These are phyloP conservation scores for Lasiodiplodia sp. DNA, from an alignment of 2,329 filamentous ascomycete species.

Conservation along the genomic window DNA sequence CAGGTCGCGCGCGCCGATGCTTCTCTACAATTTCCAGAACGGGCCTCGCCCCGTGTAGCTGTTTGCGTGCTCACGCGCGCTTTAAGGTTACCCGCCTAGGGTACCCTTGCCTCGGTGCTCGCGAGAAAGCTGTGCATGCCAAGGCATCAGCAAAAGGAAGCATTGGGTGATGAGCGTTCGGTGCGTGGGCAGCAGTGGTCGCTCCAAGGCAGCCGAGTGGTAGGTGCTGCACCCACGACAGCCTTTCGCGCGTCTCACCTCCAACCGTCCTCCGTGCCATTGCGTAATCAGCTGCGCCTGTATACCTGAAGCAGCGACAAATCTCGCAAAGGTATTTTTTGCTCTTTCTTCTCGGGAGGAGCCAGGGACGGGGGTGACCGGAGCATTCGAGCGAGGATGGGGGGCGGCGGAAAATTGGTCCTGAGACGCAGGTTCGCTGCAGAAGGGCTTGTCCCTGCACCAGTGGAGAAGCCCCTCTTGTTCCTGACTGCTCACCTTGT, in stretches of 20 bases:
- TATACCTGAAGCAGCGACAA: constrained; percentile 21
- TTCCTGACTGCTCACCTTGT: background rate
- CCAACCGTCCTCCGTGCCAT: constrained; percentile 12
- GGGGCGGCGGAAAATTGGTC: constrained; percentile 1
- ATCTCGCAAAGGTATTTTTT: constrained; percentile 4
- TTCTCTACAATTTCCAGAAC: constrained; percentile 4
- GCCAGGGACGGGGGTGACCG: background rate
- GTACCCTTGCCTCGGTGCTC: constrained; percentile 7
- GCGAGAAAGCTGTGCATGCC: background rate
- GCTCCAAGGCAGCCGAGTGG: background rate
- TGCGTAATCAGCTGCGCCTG: constrained; percentile 17
- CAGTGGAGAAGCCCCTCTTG: background rate
- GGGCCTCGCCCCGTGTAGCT: background rate
- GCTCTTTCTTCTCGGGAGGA: background rate
- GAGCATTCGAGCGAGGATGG: background rate
- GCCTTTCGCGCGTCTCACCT: constrained; percentile 13
- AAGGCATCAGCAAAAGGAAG: constrained; percentile 1
- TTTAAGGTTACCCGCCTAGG: background rate
- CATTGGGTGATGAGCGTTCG: background rate
- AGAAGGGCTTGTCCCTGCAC: constrained; percentile 19
- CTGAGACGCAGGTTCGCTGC: constrained; percentile 20
- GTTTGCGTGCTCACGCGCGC: constrained; percentile 1
- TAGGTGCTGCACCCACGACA: background rate
- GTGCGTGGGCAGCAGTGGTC: background rate
- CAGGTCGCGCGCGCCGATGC: constrained; percentile 12